Base-by-base conservation (phyloP, 73 alveolate species). In the Halteria grandinella region DNA sequence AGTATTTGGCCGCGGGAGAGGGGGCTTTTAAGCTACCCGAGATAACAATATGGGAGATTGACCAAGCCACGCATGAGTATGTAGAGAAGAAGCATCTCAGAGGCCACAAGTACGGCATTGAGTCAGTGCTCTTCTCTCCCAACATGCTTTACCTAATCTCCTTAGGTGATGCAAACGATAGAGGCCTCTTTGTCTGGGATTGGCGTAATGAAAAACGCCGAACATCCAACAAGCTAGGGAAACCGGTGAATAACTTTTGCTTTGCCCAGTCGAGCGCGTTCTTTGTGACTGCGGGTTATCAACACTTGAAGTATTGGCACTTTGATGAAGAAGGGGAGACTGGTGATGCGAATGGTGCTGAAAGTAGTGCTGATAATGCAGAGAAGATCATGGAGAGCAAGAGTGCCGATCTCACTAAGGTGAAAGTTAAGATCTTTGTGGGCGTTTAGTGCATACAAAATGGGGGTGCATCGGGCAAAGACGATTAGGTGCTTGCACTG, bases 21-120 rank as follows among this genome's bases (percentile, higher is more conserved):
- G 98, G 97, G 21, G 88, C 90, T 25, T 88, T 92, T 36, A 91
- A 88, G 69, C 81, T 91, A 60, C 95, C 97, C 0, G 96, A 91
- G 70, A 81, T 94, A 8, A 75, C 95, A 34, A 71, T 94, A 1
- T 94, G 94, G 94, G 94, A 94, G 76, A 66, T 94, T 25, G 40
- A 21, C 23, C 25, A 23, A 1, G 70, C 25, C 21, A 63, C n/a
- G n/a, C n/a, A 58, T 18, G 48, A 44, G 50, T 34, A 45, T 51
- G 59, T 0, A 21, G 69, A 51, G 73, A 43, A 66, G 40, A 77
- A 53, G 74, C 73, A 31, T 20, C 87, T 91, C 36, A 90, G 89
- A 63, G 93, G 91, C 1, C 99, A 96, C 81, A 96, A 96, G 69
- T 88, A 85, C 69, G 98, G 99, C 43, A 93, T 96, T 12, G 96